These are phyloP conservation scores for Nakazawaea ernobii DNA, from an alignment of 805 yeast species.

Conservation along the genomic window DNA sequence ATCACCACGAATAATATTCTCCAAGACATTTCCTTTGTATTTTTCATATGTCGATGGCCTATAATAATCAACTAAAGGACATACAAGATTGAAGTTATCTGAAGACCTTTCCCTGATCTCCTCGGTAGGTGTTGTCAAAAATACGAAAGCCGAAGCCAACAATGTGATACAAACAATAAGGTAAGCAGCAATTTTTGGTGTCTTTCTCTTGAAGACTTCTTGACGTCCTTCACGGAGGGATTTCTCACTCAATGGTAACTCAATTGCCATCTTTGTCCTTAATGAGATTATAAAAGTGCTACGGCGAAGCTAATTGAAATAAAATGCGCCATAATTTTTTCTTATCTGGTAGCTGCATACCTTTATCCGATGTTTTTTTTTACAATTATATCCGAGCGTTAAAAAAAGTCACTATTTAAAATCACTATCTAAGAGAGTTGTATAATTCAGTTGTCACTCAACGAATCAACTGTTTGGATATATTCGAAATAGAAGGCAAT, in stretches of 20 bases:
- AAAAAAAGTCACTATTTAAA: too few relatives aligned
- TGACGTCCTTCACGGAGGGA: not conserved
- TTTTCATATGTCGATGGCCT: conserved; percentile 26
- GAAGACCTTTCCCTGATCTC: too few relatives aligned
- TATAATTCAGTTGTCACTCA: not conserved
- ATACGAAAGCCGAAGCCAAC: too few relatives aligned
- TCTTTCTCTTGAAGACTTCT: not conserved
- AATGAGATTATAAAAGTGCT: too few relatives aligned
- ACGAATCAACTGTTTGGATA: conserved; percentile 34
- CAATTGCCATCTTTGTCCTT: not conserved
- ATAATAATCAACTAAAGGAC: conserved; percentile 16
- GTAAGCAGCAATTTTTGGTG: not conserved
- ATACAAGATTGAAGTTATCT: not conserved
- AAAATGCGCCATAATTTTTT: not conserved
- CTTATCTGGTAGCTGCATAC: not conserved
- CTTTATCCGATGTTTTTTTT: not conserved
- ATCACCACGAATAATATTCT: conserved; percentile 30
- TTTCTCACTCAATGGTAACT: not conserved
- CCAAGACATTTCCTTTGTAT: conserved; percentile 26
- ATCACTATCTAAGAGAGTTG: too few relatives aligned
- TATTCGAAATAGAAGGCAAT: conserved; percentile 53
- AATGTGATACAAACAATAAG: too few relatives aligned
- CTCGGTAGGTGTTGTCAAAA: too few relatives aligned
- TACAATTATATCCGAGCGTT: not conserved
- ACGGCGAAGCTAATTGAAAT: too few relatives aligned